Percentiles rank a stretch among this genome's conserved stretches.
These are phyloP conservation scores for Iodosphaeria phyllophila DNA, from an alignment of 2,329 filamentous ascomycete genomes.

Conservation along the genomic window DNA sequence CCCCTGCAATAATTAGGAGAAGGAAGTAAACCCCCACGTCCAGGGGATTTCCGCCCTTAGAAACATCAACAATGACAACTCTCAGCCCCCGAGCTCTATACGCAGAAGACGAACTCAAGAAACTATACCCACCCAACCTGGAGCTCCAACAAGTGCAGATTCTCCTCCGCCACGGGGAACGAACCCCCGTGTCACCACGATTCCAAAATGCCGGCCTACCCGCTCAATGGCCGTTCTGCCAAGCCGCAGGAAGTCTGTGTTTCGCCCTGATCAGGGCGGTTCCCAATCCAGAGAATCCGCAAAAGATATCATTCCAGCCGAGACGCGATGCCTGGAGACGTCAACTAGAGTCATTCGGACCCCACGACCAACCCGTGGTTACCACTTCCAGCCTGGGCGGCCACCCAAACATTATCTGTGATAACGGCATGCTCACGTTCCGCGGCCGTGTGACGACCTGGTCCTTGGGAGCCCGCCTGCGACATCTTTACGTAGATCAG, in stretches of 20 bases:
- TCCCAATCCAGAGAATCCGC: no score
- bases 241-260: slow-evolving; percentile 51
- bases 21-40: no score
- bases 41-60: slow-evolving; percentile 1
- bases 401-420: slow-evolving; percentile 69
- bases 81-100: slow-evolving; percentile 60
- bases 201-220: slow-evolving; percentile 62
- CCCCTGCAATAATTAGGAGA: no score
- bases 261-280: slow-evolving; percentile 29
- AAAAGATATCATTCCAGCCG: no score
- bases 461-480: slow-evolving; percentile 46
- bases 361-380: slow-evolving; percentile 48
- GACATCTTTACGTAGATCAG: slow-evolving; percentile 56
- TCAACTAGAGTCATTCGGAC: slow-evolving; percentile 66
- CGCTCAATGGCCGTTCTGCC: slow-evolving; percentile 79
- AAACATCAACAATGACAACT: slow-evolving; percentile 46
- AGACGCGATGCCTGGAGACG: no score
- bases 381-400: slow-evolving; percentile 49
- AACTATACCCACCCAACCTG: slow-evolving; percentile 64
- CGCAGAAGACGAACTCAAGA: slow-evolving; percentile 57
- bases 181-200: slow-evolving; percentile 71
- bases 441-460: slow-evolving; percentile 54
- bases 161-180: slow-evolving; percentile 60
- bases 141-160: slow-evolving; percentile 83
- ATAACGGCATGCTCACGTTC: slow-evolving; percentile 59